Conservation (phyloP, 2,329 filamentous ascomycete genomes). For the Amauroascus verrucosus region DNA sequence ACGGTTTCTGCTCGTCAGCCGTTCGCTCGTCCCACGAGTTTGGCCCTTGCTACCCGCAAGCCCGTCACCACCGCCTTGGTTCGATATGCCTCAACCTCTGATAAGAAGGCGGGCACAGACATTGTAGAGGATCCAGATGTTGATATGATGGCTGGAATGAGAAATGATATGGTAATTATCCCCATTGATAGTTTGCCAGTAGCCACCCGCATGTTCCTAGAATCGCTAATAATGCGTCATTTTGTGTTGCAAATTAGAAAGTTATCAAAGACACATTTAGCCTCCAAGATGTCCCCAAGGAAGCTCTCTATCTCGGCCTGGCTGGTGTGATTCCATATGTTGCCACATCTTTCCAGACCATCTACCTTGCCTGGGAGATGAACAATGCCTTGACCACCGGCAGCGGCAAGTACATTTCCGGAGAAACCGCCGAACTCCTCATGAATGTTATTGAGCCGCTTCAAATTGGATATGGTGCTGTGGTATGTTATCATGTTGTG, state of each 20-base stretch:
- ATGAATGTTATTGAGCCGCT: constrained; percentile 71
- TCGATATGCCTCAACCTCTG: constrained; percentile 42
- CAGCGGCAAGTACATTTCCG: constrained; percentile 53
- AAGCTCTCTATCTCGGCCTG: constrained; percentile 58
- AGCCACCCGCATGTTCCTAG: neutral
- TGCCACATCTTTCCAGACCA: constrained; percentile 69
- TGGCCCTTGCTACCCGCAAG: constrained; percentile 37
- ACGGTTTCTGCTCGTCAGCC: constrained; percentile 33
- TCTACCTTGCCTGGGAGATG: constrained; percentile 73
- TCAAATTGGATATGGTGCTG: constrained; percentile 82
- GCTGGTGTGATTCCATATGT: constrained; percentile 79
- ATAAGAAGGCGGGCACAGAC: constrained; percentile 50
- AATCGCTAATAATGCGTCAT: constrained; percentile 1
- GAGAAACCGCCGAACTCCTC: constrained; percentile 60
- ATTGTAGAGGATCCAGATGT: constrained; percentile 42
- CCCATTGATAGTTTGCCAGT: neutral
- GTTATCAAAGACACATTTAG: constrained; percentile 60
- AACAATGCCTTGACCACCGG: constrained; percentile 56
- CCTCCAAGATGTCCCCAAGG: constrained; percentile 53
- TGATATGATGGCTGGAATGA: constrained; percentile 45
- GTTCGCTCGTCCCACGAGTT: constrained; percentile 28
- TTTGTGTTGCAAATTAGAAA: constrained; percentile 37
- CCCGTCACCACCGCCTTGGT: constrained; percentile 41
- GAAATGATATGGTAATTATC: constrained; percentile 48
- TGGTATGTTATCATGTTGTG: constrained; percentile 44